A percentile compares a stretch with the other conserved stretches of the same genome.
These are phyloP conservation scores for Xylaria sp. DNA, from an alignment of 2,329 filamentous ascomycete species.

Conservation along the genomic window DNA sequence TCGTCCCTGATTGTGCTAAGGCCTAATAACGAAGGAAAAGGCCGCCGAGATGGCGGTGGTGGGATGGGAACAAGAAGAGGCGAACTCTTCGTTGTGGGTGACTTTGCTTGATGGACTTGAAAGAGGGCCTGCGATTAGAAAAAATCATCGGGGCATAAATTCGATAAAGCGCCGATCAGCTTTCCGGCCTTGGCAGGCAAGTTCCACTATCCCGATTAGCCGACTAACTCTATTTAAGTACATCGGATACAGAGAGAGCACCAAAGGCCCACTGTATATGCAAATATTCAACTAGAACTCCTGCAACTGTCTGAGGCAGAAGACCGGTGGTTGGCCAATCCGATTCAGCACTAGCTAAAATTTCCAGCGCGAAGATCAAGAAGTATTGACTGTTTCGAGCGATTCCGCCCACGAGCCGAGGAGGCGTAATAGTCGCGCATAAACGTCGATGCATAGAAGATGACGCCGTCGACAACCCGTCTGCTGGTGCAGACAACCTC, in stretches of 20 bases:
- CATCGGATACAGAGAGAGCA: neutral
- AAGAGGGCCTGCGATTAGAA: constrained; percentile 45
- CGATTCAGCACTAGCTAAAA: constrained; percentile 10
- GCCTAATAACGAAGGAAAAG: constrained; percentile 23
- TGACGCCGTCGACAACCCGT: constrained; percentile 60
- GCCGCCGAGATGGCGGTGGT: constrained; percentile 39
- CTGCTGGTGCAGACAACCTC: constrained; percentile 56
- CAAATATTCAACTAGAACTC: neutral
- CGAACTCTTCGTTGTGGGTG: constrained; percentile 38
- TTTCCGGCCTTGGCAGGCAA: constrained; percentile 6
- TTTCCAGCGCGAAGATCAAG: neutral
- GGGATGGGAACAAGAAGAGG: constrained; percentile 33
- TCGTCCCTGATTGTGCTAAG: constrained; percentile 43
- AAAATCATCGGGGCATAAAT: constrained; percentile 40
- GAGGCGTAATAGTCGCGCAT: constrained; percentile 9
- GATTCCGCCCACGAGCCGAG: neutral
- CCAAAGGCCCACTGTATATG: neutral
- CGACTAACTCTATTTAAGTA: neutral
- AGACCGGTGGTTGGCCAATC: neutral
- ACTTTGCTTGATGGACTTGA: constrained; percentile 26
- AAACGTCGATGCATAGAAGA: constrained; percentile 50
- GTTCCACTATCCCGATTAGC: too few relatives aligned
- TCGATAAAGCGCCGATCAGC: constrained; percentile 19
- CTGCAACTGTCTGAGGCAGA: neutral
- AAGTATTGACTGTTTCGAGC: neutral